These are phyloP conservation scores for Rhodomyrtus psidioides DNA, from an alignment of 441 rosid species.

Conservation along the genomic window DNA sequence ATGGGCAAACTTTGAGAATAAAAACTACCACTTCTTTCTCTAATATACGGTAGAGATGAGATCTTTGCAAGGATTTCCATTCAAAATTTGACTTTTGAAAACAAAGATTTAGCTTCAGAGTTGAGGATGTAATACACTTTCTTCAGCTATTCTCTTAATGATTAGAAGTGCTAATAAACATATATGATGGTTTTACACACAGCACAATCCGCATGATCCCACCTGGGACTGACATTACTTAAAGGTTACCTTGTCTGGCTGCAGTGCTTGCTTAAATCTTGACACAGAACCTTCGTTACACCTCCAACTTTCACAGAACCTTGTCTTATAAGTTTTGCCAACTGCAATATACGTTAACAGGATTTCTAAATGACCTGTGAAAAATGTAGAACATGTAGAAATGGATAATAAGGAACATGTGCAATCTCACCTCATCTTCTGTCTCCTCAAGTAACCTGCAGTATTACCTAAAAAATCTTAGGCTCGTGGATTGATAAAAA, in stretches of 20 bases:
- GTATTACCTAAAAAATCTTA: slow-evolving; percentile 12
- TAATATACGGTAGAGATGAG: background rate
- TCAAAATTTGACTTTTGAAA: background rate
- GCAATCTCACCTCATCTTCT: slow-evolving; percentile 72
- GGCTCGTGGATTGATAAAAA: background rate
- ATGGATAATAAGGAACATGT: background rate
- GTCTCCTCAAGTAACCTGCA: slow-evolving; percentile 78
- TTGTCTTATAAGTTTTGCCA: slow-evolving; percentile 59
- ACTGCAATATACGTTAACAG: slow-evolving; percentile 24
- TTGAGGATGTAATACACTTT: background rate
- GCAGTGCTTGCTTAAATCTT: slow-evolving; percentile 77
- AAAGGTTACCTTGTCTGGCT: slow-evolving; percentile 41
- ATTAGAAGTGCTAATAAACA: background rate
- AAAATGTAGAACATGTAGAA: background rate
- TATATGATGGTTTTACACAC: background rate
- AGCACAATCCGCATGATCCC: background rate
- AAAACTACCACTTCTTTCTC: background rate
- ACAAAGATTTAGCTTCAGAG: background rate
- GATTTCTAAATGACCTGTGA: background rate
- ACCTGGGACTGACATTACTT: background rate
- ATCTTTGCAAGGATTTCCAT: background rate
- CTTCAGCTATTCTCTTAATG: background rate
- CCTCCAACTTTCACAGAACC: slow-evolving; percentile 65
- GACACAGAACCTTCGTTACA: slow-evolving; percentile 65
- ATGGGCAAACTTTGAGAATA: background rate